A percentile compares a stretch with the other conserved stretches of the same genome.
These are phyloP conservation scores for Oryza meridionalis DNA, from an alignment of 176 grass and related monocot species.

Conservation along the genomic window DNA sequence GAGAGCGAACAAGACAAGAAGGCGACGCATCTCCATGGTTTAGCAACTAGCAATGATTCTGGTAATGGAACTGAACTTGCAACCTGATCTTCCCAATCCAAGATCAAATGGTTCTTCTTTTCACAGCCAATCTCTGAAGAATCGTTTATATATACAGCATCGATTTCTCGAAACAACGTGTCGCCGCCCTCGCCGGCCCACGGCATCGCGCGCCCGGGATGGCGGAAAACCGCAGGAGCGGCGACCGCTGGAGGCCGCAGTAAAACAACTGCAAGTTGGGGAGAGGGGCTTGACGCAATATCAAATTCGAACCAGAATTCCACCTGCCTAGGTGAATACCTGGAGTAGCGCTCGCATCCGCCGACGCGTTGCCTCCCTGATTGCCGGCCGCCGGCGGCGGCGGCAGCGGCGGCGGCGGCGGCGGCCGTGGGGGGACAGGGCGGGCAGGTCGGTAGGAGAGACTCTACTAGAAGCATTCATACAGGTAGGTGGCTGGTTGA, in stretches of 20 bases:
- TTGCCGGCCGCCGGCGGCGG: not conserved
- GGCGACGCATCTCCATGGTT: conserved; percentile 29
- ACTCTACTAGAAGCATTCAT: not conserved
- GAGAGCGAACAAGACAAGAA: conserved; percentile 38
- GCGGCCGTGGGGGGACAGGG: not conserved
- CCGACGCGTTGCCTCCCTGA: not conserved
- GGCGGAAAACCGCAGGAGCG: not conserved
- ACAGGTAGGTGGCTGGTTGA: not conserved
- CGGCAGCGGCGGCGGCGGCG: not conserved
- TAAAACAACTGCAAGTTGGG: conserved; percentile 3
- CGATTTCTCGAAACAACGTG: not conserved
- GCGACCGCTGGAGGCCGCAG: not conserved
- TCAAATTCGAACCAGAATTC: not conserved
- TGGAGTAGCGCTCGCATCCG: too few species aligned
- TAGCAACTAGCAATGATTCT: not conserved
- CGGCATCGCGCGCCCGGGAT: not conserved
- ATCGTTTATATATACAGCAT: not conserved
- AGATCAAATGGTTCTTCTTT: not conserved
- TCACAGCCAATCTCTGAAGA: not conserved
- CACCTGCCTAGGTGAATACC: not conserved
- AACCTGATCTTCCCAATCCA: not conserved
- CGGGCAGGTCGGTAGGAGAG: not conserved
- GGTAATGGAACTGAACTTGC: not conserved
- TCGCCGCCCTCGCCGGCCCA: not conserved
- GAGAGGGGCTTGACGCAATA: not conserved